Percentiles rank a stretch among this genome's conserved stretches.
phyloP scores from a whole-genome alignment of 805 yeast genomes.

The Starmera amethionina region DNA sequence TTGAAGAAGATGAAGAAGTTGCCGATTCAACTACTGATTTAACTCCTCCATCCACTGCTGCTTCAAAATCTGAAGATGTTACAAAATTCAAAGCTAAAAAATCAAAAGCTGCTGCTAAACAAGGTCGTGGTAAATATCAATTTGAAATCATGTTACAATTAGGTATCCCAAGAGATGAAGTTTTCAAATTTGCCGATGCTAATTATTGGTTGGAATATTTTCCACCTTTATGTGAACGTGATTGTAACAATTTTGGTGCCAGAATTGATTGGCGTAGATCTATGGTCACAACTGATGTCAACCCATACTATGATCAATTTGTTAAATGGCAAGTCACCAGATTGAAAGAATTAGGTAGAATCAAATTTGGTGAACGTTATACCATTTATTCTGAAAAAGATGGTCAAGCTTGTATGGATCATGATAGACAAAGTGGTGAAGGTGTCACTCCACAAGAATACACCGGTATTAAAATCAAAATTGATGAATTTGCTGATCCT shows the following conservation, averaged over 20 bases:
- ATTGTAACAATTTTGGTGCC: slow-evolving; percentile 77
- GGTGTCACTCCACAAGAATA: slow-evolving; percentile 97
- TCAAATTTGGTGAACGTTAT: slow-evolving; percentile 96
- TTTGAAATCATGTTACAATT: slow-evolving; percentile 93
- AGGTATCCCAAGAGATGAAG: slow-evolving; percentile 79
- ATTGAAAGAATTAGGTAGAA: slow-evolving; percentile 76
- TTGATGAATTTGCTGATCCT: slow-evolving; percentile 43
- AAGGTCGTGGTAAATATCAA: slow-evolving; percentile 91
- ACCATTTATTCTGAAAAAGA: slow-evolving; percentile 96
- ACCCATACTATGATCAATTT: slow-evolving; percentile 91
- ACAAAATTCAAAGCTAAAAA: slow-evolving; percentile 90
- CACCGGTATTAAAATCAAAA: slow-evolving; percentile 81
- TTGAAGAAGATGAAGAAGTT: slow-evolving; percentile 40
- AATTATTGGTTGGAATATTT: slow-evolving; percentile 81
- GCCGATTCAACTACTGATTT: slow-evolving; percentile 29
- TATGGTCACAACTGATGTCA: slow-evolving; percentile 87
- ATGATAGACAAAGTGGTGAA: slow-evolving; percentile 95
- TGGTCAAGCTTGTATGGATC: slow-evolving; percentile 99
- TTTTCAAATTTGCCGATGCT: slow-evolving; percentile 86
- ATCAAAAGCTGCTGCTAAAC: slow-evolving; percentile 88
- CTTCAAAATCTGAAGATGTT: slow-evolving; percentile 55
- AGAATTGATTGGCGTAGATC: slow-evolving; percentile 98
- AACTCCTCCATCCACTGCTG: slow-evolving; percentile 26
- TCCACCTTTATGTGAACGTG: slow-evolving; percentile 81
- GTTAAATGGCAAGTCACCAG: slow-evolving; percentile 94